Base-by-base conservation (phyloP, 169 alveolate genomes). In the Miamiensis avidus region DNA sequence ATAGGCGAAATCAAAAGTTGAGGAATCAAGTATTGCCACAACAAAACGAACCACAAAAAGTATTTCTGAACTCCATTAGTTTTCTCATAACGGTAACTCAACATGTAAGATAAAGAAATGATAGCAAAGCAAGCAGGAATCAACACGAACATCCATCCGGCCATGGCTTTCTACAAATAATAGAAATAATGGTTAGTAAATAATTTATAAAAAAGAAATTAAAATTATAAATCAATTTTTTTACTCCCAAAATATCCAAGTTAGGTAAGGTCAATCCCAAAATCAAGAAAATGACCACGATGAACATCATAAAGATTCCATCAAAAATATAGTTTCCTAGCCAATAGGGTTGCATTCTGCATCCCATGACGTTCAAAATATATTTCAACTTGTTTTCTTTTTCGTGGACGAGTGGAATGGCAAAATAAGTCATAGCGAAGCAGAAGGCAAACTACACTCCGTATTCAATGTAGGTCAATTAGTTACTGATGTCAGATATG, bases 361-460 rank as follows among this genome's bases (percentile, higher is more conserved):
- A 83, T n/a, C 94, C 94, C 84, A 88, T 85, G 20, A 90, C 87
- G 76, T 84, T 79, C 69, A 90, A 33, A 64, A 84, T 76, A 65
- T 90, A 76, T 83, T 89, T 78, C n/a, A 87, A 81, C 33, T 87
- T 82, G n/a, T 65, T 31, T 69, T 90, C 94, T 69, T 91, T 86
- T 65, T 90, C 94, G 34, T 65, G 30, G 31, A 81, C 89, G n/a
- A 92, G 89, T n/a, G 75, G 28, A 27, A 79, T 73, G 1, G 87
- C 85, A 28, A 87, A 65, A 65, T 84, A 88, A 0, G 91, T 81
- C 64, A 88, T 85, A 15, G 91, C 76, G 29, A 91, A 74, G 31
- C 84, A 77, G 69, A 82, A 76, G 0, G 88, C 75, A 49, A 87
- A 84, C 26, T 84, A 30, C 64, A 83, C 25, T 28, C 83, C 76